Evolutionary conservation across 352 stramenopile genomes (phyloP), one percentile per base, ranked within the genome.

Genomic region (Pythium sp.): DNA sequence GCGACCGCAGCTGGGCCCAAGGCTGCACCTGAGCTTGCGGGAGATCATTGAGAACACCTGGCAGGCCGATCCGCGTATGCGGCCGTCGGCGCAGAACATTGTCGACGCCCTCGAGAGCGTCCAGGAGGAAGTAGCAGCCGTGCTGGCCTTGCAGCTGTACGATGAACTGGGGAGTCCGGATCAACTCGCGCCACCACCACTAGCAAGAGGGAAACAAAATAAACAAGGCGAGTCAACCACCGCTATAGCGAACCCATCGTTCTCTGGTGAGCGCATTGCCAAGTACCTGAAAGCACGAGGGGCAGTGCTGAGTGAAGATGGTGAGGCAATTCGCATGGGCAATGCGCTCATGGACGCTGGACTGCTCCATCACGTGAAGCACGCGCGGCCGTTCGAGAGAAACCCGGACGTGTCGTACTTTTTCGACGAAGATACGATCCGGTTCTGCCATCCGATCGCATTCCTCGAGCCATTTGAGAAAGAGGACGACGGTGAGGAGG

Each of bases 271-370:
- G 32, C 62, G 65, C 34, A 65, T 75, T 26, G 46, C 78, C 1
- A 68, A 75, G 15, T 70, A 73, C n/a, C 75, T 87, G 67, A 70
- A 83, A 64, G 63, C 78, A 20, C 53, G 79, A 9, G 53, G 53
- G 14, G 53, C 6, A 2, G 53, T 38, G 53, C 54, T 74, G 11
- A 66, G 14, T 3, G 61, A 64, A 0, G 47, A 38, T 7, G 65
- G 71, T 1, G 80, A 91, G 51, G 69, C 68, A 11, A 62, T 87
- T 8, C 77, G 80, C 0, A 70, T 91, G 32, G 82, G 80, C 51
- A 86, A 83, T n/a, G 72, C 75, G 26, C 61, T 89, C 0, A 91
- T 91, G 80, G 82, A 89, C 49, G 79, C 80, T 12, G 82, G 82
- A 0, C 76, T 86, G 49, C 68, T 91, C 24, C 82, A 91, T 7